Conservation (phyloP, 352 stramenopile genomes). For the Elongisporangium anandrum region DNA sequence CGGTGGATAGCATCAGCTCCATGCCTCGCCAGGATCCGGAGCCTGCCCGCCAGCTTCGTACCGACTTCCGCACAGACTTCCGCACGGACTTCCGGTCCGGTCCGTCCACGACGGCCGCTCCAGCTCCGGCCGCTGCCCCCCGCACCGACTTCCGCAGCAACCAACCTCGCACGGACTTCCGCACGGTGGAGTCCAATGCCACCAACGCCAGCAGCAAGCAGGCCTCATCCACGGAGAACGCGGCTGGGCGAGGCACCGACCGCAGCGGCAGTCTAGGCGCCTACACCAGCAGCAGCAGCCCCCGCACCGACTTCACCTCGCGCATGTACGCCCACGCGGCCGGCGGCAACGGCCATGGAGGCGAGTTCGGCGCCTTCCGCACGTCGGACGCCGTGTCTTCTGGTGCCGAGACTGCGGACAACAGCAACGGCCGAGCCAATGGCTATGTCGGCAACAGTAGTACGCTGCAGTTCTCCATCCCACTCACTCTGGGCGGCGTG, state of each 20-base stretch:
- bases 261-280: constrained; percentile 6
- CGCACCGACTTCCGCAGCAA: constrained; percentile 30
- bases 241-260: neutral
- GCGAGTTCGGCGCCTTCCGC: constrained; percentile 7
- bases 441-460: constrained; percentile 24
- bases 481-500: constrained; percentile 49
- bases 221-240: neutral
- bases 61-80: constrained; percentile 32
- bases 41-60: constrained; percentile 6
- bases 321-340: constrained; percentile 3
- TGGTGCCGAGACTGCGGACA: constrained; percentile 2
- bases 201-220: neutral
- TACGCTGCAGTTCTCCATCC: constrained; percentile 42
- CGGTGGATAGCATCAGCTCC: constrained; percentile 2
- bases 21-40: neutral
- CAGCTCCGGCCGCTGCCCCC: neutral
- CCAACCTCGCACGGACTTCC: neutral
- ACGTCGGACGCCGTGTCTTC: constrained; percentile 10
- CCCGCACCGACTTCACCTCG: constrained; percentile 45
- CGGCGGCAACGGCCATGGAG: constrained; percentile 1
- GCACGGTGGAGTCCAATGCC: neutral
- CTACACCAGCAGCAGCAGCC: constrained; percentile 17
- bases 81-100: neutral
- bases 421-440: neutral
- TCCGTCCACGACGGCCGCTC: neutral